Evolutionary conservation across 257 asterid genomes (phyloP).

Genomic region (Hygrophila difformis): DNA sequence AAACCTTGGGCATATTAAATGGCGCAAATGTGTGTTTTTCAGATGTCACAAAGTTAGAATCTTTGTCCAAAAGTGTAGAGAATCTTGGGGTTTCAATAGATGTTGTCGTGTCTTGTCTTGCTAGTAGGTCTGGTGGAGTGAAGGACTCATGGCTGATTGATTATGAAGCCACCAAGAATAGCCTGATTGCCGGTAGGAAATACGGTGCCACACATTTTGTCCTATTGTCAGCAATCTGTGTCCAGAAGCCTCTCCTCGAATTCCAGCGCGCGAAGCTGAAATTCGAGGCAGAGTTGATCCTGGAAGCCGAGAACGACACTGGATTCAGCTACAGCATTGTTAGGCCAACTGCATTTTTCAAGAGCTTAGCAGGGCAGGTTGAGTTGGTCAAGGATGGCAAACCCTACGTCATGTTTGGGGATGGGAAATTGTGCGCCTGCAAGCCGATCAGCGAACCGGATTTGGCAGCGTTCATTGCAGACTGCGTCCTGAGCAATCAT

Average conservation of each 20-base stretch:
- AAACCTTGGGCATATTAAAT: conserved; percentile 41
- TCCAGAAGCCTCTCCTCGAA: conserved; percentile 98
- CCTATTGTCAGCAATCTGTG: conserved; percentile 84
- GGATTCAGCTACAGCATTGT: conserved; percentile 73
- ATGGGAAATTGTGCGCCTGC: conserved; percentile 84
- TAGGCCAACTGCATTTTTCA: conserved; percentile 96
- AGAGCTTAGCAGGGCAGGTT: conserved; percentile 94
- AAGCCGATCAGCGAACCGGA: conserved; percentile 92
- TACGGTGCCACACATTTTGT: conserved; percentile 87
- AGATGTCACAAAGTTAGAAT: conserved; percentile 62
- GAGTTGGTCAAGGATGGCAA: conserved; percentile 88
- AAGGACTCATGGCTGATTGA: conserved; percentile 92
- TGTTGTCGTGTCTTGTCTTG: conserved; percentile 93
- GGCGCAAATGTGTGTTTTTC: conserved; percentile 74
- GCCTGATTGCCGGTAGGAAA: conserved; percentile 68
- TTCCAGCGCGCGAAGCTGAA: conserved; percentile 88
- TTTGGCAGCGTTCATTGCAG: conserved; percentile 68
- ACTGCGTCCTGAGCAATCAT: conserved; percentile 61
- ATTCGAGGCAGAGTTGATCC: conserved; percentile 61
- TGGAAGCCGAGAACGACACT: conserved; percentile 39
- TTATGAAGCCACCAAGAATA: conserved; percentile 84
- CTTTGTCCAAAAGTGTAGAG: conserved; percentile 41
- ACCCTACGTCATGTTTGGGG: conserved; percentile 98
- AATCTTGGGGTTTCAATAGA: conserved; percentile 49
- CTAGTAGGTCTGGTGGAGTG: conserved; percentile 87